Evolutionary conservation across 352 stramenopile species (phyloP).

Genomic region (Pythium sp.): DNA sequence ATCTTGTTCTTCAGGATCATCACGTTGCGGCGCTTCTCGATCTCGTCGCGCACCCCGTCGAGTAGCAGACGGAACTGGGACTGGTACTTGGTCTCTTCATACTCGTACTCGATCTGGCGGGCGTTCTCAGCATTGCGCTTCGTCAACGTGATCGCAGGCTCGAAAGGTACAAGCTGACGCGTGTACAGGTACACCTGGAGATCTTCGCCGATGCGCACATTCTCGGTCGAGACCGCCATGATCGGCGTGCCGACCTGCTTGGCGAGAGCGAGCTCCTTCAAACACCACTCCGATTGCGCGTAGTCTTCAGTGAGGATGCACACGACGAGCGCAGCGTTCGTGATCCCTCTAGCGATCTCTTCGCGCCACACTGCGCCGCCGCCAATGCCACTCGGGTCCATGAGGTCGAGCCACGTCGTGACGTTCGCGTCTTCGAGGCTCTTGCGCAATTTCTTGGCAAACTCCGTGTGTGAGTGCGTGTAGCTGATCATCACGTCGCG

Average conservation of each 20-base stretch:
- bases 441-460: slow-evolving; percentile 75
- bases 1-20: slow-evolving; percentile 38
- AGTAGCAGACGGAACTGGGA: slow-evolving; percentile 73
- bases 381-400: slow-evolving; percentile 83
- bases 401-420: slow-evolving; percentile 85
- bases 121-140: slow-evolving; percentile 51
- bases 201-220: slow-evolving; percentile 62
- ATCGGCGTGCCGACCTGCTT: slow-evolving; percentile 82
- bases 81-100: slow-evolving; percentile 67
- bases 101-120: slow-evolving; percentile 78
- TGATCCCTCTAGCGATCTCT: slow-evolving; percentile 78
- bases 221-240: slow-evolving; percentile 68
- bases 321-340: slow-evolving; percentile 67
- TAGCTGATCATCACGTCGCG: slow-evolving; percentile 89
- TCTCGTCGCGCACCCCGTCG: slow-evolving; percentile 80
- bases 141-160: slow-evolving; percentile 55
- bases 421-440: slow-evolving; percentile 70
- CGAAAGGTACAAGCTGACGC: slow-evolving; percentile 77
- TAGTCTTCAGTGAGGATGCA: slow-evolving; percentile 84
- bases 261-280: slow-evolving; percentile 79
- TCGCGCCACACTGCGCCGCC: slow-evolving; percentile 80
- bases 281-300: slow-evolving; percentile 73
- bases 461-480: slow-evolving; percentile 80
- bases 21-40: slow-evolving; percentile 67
- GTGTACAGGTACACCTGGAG: slow-evolving; percentile 86